Evolutionary conservation across 163 green algal species (phyloP).

Genomic region (Scenedesmus sp.): DNA sequence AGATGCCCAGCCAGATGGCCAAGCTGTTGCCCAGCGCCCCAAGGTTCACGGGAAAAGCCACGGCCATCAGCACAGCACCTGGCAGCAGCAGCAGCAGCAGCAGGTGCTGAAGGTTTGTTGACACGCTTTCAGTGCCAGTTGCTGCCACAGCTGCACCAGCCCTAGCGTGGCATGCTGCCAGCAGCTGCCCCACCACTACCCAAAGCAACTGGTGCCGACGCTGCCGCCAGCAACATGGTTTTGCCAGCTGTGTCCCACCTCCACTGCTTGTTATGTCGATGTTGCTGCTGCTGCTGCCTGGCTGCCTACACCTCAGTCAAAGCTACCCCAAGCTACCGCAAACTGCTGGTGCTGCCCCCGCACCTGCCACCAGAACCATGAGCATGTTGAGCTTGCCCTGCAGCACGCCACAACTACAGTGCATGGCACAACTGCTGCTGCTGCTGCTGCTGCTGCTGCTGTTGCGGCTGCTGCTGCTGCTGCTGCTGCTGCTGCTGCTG

Average conservation of each 20-base stretch:
- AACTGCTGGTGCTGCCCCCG: neutral
- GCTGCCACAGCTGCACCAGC: no score
- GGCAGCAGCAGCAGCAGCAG: neutral
- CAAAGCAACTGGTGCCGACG: neutral
- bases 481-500: neutral
- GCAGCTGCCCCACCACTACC: neutral
- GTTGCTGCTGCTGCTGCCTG: neutral
- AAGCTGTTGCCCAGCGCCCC: constrained; percentile 84
- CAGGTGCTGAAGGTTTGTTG: neutral
- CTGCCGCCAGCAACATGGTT: neutral
- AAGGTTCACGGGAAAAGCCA: constrained; percentile 77
- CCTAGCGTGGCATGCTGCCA: neutral
- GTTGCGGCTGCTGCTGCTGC: neutral
- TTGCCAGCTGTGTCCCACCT: neutral
- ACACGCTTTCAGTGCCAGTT: neutral
- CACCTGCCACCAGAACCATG: constrained; percentile 53
- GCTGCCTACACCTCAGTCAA: constrained; percentile 11
- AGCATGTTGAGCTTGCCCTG: constrained; percentile 54
- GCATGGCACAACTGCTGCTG: neutral
- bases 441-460: neutral
- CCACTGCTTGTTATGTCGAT: neutral
- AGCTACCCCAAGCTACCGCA: neutral
- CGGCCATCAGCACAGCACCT: constrained; percentile 55
- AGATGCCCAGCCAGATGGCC: constrained; percentile 84
- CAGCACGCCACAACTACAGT: constrained; percentile 26